Evolutionary conservation across 805 yeast genomes (phyloP).

Genomic region (Zygosaccharomyces lentus): DNA sequence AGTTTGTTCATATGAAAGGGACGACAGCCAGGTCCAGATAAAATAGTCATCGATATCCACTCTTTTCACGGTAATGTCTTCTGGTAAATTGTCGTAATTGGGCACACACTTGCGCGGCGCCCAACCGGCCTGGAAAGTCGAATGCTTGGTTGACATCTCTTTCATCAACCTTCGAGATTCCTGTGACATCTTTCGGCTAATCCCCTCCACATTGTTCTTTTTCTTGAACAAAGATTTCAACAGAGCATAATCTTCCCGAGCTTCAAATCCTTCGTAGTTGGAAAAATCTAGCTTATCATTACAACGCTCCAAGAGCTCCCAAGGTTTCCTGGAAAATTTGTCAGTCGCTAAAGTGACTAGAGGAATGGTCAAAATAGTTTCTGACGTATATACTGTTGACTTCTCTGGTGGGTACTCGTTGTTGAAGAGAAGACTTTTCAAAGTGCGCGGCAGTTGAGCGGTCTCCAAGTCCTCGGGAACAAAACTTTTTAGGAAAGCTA

Average conservation of each 20-base stretch:
- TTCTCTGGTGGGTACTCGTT: slow-evolving; percentile 73
- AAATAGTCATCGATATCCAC: slow-evolving; percentile 80
- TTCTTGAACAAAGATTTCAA: slow-evolving; percentile 66
- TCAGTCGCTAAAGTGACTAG: slow-evolving; percentile 54
- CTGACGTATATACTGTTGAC: slow-evolving; percentile 35
- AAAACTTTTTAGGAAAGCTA: slow-evolving; percentile 76
- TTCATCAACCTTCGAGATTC: slow-evolving; percentile 62
- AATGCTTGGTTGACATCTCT: slow-evolving; percentile 38
- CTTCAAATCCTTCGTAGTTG: slow-evolving; percentile 61
- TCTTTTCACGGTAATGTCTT: slow-evolving; percentile 43
- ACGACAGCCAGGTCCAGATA: slow-evolving; percentile 87
- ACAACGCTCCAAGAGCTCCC: slow-evolving; percentile 57
- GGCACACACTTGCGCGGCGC: slow-evolving; percentile 30
- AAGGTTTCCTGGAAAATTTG: slow-evolving; percentile 42
- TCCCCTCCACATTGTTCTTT: slow-evolving; percentile 46
- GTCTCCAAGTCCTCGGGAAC: slow-evolving; percentile 59
- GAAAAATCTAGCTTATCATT: slow-evolving; percentile 62
- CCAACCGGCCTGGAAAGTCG: slow-evolving; percentile 43
- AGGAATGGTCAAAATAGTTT: slow-evolving; percentile 52
- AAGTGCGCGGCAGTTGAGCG: slow-evolving; percentile 52
- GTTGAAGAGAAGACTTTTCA: slow-evolving; percentile 60
- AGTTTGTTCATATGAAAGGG: slow-evolving; percentile 71
- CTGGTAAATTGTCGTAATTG: slow-evolving; percentile 23
- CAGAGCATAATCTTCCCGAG: slow-evolving; percentile 73
- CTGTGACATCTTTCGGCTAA: slow-evolving; percentile 60